Base-by-base conservation (phyloP, 2,329 filamentous ascomycete species). In the Leptodontidium sp. region DNA sequence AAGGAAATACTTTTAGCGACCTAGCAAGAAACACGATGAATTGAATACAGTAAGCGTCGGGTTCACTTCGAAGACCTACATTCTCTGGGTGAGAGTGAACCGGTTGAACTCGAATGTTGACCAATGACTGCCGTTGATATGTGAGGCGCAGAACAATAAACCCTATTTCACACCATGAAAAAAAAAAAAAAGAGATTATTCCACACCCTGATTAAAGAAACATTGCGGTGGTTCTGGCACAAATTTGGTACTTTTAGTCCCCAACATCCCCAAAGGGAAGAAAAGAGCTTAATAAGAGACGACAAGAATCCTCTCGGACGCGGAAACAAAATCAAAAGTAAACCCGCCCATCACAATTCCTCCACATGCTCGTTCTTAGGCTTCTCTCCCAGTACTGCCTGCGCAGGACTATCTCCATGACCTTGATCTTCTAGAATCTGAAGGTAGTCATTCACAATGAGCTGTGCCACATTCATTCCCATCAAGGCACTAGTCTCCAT, bases 401-500 rank as follows among this genome's bases (percentile, higher is more conserved):
- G 59, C 26, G 8, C 15, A 35, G 43, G 15, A 21, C 11, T 14
- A 24, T 67, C 61, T 59, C 24, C 35, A 2, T 45, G 38, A 9
- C 43, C 50, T 17, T 71, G 62, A 0, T 67, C 52, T 11, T 66
- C 64, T 26, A 68, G 26, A 0, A 70, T 14, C 75, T 71, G 79
- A 71, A 79, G 76, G 79, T 85, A 88, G 63, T 87, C 87, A 75
- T 94, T 87, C 0, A 89, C 84, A 57, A 95, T 84, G 65, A 96
- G 81, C 71, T 84, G 85, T 9, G 93, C 93, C 24, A 96, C 90
- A 77, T 96, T 96, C 86, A 87, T 93, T 0, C 96, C 96, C 89
- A 96, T 96, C 73, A 98, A 80, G 1, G 93, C 92, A 78, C 90
- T 97, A 7, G 96, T 98, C 84, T 99, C 96, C 96, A 99, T 98